Percentiles rank a stretch among this genome's conserved stretches.
Evolutionary conservation across 2,329 filamentous ascomycete species (phyloP).

Genomic region (Stromatinia cepivora): DNA sequence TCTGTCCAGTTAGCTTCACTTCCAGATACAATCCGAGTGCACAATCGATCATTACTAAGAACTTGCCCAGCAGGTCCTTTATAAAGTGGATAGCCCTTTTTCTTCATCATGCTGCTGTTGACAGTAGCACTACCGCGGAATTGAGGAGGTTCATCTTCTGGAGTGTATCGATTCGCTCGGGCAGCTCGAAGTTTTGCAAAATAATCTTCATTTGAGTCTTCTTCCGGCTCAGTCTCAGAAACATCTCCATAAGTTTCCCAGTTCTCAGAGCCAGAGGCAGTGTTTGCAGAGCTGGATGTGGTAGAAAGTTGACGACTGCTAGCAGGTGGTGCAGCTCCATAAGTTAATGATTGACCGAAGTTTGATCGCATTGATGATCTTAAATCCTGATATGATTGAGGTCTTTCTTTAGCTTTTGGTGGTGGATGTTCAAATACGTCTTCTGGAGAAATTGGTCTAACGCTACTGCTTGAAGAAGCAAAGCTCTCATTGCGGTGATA

Average conservation of each 20-base stretch:
- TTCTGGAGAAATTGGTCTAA: conserved; percentile 68
- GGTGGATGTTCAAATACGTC: conserved; percentile 78
- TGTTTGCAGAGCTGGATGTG: conserved; percentile 64
- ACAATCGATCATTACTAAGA: conserved; percentile 54
- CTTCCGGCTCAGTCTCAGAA: conserved; percentile 74
- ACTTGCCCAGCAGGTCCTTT: conserved; percentile 49
- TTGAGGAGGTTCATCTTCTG: conserved; percentile 45
- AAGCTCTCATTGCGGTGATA: conserved; percentile 53
- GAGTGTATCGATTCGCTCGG: conserved; percentile 63
- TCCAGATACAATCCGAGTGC: conserved; percentile 62
- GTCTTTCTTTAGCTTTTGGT: conserved; percentile 42
- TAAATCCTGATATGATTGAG: conserved; percentile 44
- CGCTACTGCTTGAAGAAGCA: conserved; percentile 51
- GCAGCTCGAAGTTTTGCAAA: conserved; percentile 76
- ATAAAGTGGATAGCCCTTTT: conserved; percentile 54
- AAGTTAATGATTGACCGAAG: conserved; percentile 35
- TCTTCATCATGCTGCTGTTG: conserved; percentile 51
- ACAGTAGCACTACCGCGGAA: conserved; percentile 19
- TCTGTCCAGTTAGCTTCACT: conserved; percentile 64
- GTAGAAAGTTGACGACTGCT: conserved; percentile 67
- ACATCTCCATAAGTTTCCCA: conserved; percentile 96
- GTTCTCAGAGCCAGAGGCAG: conserved; percentile 83
- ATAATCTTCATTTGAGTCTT: conserved; percentile 80
- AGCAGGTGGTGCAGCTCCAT: conserved; percentile 34
- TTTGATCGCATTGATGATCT: conserved; percentile 48